Percentiles rank a stretch among this genome's conserved stretches.
phyloP scores from a whole-genome alignment of 1,284 basidiomycete genomes.

The Waitea zeae region DNA sequence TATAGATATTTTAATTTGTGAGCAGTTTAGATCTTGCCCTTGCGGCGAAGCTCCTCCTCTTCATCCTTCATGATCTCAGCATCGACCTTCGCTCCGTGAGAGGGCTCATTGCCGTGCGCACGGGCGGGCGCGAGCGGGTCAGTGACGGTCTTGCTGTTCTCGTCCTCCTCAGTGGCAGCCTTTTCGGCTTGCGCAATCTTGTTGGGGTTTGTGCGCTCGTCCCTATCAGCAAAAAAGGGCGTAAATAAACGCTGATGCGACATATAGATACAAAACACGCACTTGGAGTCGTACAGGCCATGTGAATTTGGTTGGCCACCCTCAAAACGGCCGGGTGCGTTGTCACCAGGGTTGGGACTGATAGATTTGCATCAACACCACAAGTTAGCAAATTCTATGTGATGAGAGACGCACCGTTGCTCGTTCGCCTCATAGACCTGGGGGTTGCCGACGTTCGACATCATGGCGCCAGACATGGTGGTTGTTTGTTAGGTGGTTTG shows the following conservation, averaged over 20 bases:
- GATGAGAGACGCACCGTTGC: conserved; percentile 17
- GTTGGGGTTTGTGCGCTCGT: conserved; percentile 22
- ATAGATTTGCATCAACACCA: conserved; percentile 4
- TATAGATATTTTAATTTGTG: no score
- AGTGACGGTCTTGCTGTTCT: conserved; percentile 12
- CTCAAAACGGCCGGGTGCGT: conserved; percentile 10
- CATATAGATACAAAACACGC: conserved; percentile 6
- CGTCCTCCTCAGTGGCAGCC: conserved; percentile 13
- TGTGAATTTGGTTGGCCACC: conserved; percentile 16
- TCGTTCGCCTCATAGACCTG: conserved; percentile 25
- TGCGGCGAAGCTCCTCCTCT: conserved; percentile 25
- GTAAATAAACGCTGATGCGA: background rate
- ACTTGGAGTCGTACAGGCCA: conserved; percentile 22
- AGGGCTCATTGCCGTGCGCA: conserved; percentile 40
- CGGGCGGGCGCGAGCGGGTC: conserved; percentile 26
- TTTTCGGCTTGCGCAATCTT: conserved; percentile 17
- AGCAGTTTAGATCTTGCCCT: conserved; percentile 10
- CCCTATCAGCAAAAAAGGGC: conserved; percentile 16
- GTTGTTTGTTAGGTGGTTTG: no score
- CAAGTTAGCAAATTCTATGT: background rate
- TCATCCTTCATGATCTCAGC: conserved; percentile 35
- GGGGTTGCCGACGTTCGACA: conserved; percentile 25
- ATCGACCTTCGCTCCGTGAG: conserved; percentile 41
- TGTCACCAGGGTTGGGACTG: conserved; percentile 9
- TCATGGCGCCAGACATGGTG: no score